Conservation (phyloP, 495 filamentous ascomycete genomes). For the Aspergillus taichungensis region DNA sequence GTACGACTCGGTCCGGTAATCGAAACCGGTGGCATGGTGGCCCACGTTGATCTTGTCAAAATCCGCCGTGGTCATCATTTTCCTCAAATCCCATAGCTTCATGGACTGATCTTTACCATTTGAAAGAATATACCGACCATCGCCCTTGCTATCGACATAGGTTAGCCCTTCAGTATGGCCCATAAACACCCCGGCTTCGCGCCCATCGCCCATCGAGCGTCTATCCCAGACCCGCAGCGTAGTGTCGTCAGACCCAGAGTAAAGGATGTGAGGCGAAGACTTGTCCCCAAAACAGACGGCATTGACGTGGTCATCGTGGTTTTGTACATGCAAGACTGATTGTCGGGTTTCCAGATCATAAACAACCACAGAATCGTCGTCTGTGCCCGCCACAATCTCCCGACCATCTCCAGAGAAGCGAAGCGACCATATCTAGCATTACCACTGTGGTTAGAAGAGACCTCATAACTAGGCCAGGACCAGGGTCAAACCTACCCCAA, state of each 20-base stretch:
- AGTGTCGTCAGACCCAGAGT: conserved; percentile 79
- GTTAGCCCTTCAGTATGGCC: conserved; percentile 93
- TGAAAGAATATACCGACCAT: conserved; percentile 87
- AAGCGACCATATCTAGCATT: conserved; percentile 72
- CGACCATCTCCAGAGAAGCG: conserved; percentile 89
- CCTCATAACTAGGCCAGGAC: conserved; percentile 2
- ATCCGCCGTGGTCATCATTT: conserved; percentile 62
- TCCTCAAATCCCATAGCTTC: conserved; percentile 94
- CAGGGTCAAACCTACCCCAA: conserved; percentile 34
- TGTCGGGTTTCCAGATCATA: conserved; percentile 80
- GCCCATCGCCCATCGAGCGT: conserved; percentile 75
- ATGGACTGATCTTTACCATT: conserved; percentile 95
- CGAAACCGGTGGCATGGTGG: conserved; percentile 60
- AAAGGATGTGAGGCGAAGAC: conserved; percentile 85
- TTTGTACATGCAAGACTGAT: conserved; percentile 63
- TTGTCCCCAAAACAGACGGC: conserved; percentile 93
- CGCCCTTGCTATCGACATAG: conserved; percentile 93
- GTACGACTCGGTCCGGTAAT: conserved; percentile 74
- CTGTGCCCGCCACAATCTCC: conserved; percentile 84
- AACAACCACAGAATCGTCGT: conserved; percentile 70
- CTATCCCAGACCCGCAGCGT: conserved; percentile 88
- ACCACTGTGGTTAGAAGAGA: conserved; percentile 8
- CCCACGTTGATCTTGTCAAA: conserved; percentile 47
- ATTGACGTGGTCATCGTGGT: conserved; percentile 86
- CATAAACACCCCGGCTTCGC: conserved; percentile 85